Evolutionary conservation across 2,329 filamentous ascomycete species (phyloP).

Genomic region (Beauveria asiatica): DNA sequence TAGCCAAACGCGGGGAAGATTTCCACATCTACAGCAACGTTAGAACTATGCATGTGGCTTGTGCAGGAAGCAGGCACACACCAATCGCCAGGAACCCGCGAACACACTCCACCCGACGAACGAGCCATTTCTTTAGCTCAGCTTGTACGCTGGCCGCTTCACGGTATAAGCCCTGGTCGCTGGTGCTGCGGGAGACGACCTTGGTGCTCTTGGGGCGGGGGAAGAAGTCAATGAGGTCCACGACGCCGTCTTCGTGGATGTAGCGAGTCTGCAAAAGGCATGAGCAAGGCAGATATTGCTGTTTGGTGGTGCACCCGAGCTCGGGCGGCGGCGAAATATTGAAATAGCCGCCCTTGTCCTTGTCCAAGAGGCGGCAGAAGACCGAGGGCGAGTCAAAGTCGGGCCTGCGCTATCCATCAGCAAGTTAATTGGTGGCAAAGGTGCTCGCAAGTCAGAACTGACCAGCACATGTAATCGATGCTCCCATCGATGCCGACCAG

Average conservation of each 20-base stretch:
- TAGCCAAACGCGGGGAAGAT: conserved; percentile 69
- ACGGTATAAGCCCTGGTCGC: conserved; percentile 40
- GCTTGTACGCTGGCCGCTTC: conserved; percentile 47
- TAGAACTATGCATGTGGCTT: conserved; percentile 4
- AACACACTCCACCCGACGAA: conserved; percentile 64
- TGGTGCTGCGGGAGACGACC: conserved; percentile 39
- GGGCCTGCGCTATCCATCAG: conserved; percentile 42
- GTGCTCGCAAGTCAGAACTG: conserved; percentile 18
- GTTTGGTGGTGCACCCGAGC: conserved; percentile 58
- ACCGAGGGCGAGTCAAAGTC: conserved; percentile 71
- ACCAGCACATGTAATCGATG: conserved; percentile 73
- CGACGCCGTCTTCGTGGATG: conserved; percentile 65
- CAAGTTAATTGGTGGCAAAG: neutral
- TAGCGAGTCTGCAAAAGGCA: conserved; percentile 73
- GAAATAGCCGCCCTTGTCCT: conserved; percentile 66
- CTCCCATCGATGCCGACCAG: conserved; percentile 67
- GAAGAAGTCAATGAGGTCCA: conserved; percentile 68
- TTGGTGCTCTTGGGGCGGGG: conserved; percentile 55
- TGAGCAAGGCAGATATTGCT: conserved; percentile 67
- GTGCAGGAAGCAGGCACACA: conserved; percentile 19
- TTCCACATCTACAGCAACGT: conserved; percentile 44
- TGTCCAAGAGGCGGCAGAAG: conserved; percentile 67
- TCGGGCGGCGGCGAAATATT: conserved; percentile 49
- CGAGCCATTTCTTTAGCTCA: conserved; percentile 62
- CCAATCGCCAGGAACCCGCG: conserved; percentile 56